A percentile compares a stretch with the other conserved stretches of the same genome.
These are phyloP conservation scores for Scheffersomyces amazonensis DNA, from an alignment of 805 yeast genomes.

Conservation along the genomic window DNA sequence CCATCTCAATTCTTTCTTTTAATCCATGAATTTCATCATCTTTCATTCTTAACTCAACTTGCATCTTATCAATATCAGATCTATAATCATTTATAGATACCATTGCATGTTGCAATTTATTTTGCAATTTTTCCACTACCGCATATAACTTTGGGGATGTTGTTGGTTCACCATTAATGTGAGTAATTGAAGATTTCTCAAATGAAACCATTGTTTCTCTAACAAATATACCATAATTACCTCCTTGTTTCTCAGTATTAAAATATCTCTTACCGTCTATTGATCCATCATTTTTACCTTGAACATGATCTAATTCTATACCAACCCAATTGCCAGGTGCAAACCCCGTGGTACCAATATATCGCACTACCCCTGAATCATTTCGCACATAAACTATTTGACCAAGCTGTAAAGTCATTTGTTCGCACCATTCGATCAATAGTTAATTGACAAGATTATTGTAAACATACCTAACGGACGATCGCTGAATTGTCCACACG, in stretches of 20 bases:
- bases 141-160: slow-evolving; percentile 1
- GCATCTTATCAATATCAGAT: slow-evolving; percentile 13
- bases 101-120: slow-evolving; percentile 37
- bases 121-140: slow-evolving; percentile 40
- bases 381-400: slow-evolving; percentile 35
- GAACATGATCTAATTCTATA: slow-evolving; percentile 36
- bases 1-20: slow-evolving; percentile 25
- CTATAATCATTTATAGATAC: slow-evolving; percentile 20
- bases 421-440: not conserved
- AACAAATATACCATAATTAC: slow-evolving; percentile 48
- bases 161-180: not conserved
- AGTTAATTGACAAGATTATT: too few relatives aligned
- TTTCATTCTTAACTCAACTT: slow-evolving; percentile 7
- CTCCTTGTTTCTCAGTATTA: slow-evolving; percentile 22
- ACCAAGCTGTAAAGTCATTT: slow-evolving; percentile 17
- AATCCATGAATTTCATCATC: slow-evolving; percentile 5
- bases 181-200: not conserved
- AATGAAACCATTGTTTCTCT: slow-evolving; percentile 28
- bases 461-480: too few relatives aligned
- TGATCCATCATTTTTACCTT: slow-evolving; percentile 50
- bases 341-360: slow-evolving; percentile 53
- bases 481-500: too few relatives aligned
- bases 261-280: slow-evolving; percentile 45
- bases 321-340: slow-evolving; percentile 59
- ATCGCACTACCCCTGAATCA: slow-evolving; percentile 45